These are phyloP conservation scores for Penicillium steckii DNA, from an alignment of 495 filamentous ascomycete genomes.

Conservation along the genomic window DNA sequence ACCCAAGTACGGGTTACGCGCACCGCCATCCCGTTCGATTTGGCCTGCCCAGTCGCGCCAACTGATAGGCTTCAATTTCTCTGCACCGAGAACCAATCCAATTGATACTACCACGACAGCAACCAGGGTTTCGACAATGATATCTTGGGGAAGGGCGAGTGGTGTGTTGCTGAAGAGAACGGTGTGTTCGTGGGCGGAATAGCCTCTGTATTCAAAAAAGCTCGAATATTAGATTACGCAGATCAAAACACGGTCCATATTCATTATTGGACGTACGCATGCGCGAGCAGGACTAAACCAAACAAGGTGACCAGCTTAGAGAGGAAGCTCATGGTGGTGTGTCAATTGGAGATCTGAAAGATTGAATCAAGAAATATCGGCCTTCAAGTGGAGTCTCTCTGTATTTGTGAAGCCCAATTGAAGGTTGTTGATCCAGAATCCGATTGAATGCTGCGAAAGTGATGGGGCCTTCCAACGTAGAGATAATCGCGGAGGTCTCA, in stretches of 20 bases:
- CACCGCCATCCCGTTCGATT: conserved; percentile 67
- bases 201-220: conserved; percentile 55
- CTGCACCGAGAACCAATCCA: conserved; percentile 68
- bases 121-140: conserved; percentile 63
- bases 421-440: no score
- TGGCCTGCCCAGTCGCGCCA: conserved; percentile 84
- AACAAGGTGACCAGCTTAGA: conserved; percentile 62
- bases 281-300: conserved; percentile 65
- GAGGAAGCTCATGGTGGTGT: conserved; percentile 59
- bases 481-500: no score
- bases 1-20: conserved; percentile 47
- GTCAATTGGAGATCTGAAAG: background rate
- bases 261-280: conserved; percentile 58
- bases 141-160: conserved; percentile 66
- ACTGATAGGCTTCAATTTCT: conserved; percentile 70
- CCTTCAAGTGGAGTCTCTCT: no score
- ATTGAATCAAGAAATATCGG: no score
- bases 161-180: conserved; percentile 60
- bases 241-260: background rate
- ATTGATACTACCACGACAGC: conserved; percentile 64
- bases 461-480: no score
- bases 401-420: no score
- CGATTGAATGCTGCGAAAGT: no score
- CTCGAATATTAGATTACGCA: background rate
- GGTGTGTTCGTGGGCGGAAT: conserved; percentile 83